Percentiles rank a stretch among this genome's conserved stretches.
These are phyloP conservation scores for Sclerotinia trifoliorum DNA, from an alignment of 2,329 filamentous ascomycete genomes.

Conservation along the genomic window DNA sequence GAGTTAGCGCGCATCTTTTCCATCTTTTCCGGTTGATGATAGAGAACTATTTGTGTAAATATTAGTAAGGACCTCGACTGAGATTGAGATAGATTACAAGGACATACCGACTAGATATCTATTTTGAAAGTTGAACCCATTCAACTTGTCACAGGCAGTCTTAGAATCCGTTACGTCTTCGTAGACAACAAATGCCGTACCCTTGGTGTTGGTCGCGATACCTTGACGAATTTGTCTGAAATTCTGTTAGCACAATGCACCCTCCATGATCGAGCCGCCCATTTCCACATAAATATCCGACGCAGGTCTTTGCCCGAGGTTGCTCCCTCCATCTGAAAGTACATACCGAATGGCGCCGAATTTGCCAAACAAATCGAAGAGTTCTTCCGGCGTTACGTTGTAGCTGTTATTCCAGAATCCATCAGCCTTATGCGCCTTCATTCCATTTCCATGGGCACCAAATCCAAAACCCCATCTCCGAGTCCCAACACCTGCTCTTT, in stretches of 20 bases:
- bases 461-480: constrained; percentile 11
- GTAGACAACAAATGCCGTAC: constrained; percentile 98
- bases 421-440: constrained; percentile 55
- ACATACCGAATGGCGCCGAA: constrained; percentile 91
- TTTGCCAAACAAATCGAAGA: constrained; percentile 98
- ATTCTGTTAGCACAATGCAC: constrained; percentile 17
- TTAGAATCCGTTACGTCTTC: constrained; percentile 99
- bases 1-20: constrained; percentile 57
- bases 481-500: constrained; percentile 8
- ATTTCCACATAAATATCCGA: background rate
- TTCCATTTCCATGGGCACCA: constrained; percentile 41
- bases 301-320: background rate
- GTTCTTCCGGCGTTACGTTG: constrained; percentile 96
- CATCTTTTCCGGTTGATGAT: constrained; percentile 78
- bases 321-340: constrained; percentile 14
- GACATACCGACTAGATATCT: constrained; percentile 93
- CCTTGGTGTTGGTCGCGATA: constrained; percentile 95
- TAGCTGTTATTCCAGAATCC: constrained; percentile 60
- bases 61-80: constrained; percentile 23
- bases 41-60: constrained; percentile 54
- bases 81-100: constrained; percentile 2
- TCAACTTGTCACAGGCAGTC: constrained; percentile 97
- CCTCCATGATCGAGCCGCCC: constrained; percentile 21
- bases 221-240: constrained; percentile 94
- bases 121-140: constrained; percentile 99